These are phyloP conservation scores for Auricularia auricula-judae DNA, from an alignment of 768 basidiomycete genomes.

Conservation along the genomic window DNA sequence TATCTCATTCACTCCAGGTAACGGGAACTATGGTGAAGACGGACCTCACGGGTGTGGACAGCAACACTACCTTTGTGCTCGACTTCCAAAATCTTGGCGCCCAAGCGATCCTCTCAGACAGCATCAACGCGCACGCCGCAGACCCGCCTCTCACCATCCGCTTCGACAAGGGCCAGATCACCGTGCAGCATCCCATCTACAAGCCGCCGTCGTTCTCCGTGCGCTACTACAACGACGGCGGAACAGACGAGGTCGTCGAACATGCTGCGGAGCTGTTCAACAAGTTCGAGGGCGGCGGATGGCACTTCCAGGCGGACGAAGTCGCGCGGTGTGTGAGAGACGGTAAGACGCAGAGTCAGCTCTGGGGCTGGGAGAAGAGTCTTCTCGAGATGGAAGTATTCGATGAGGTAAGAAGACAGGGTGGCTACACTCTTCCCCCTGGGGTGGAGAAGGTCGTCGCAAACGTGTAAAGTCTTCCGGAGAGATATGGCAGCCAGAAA, in stretches of 20 bases:
- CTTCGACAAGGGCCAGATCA: slow-evolving; percentile 62
- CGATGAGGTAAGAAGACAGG: slow-evolving; percentile 62
- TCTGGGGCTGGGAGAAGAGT: slow-evolving; percentile 75
- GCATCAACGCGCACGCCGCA: slow-evolving; percentile 39
- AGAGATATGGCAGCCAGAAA: no score
- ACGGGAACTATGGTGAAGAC: slow-evolving; percentile 69
- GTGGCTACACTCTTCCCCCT: slow-evolving; percentile 49
- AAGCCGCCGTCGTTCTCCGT: slow-evolving; percentile 57
- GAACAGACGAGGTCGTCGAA: slow-evolving; percentile 34
- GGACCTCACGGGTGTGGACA: slow-evolving; percentile 66
- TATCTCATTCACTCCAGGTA: slow-evolving; percentile 37
- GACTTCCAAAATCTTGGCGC: slow-evolving; percentile 59
- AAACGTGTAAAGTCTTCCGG: no score
- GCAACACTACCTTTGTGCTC: slow-evolving; percentile 62
- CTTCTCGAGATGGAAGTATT: slow-evolving; percentile 74
- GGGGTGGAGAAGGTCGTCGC: slow-evolving; percentile 45
- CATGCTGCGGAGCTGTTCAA: slow-evolving; percentile 30
- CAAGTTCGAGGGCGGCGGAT: slow-evolving; percentile 51
- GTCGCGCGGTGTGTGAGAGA: slow-evolving; percentile 68
- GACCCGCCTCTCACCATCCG: slow-evolving; percentile 54
- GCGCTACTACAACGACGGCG: slow-evolving; percentile 42
- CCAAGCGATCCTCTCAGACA: slow-evolving; percentile 63
- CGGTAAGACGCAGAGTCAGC: slow-evolving; percentile 58
- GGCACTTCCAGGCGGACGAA: slow-evolving; percentile 84
- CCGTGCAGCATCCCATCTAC: slow-evolving; percentile 54